Evolutionary conservation across 129 eudicot species (phyloP), one percentile per base, ranked within the genome.

Genomic region (Tagetes patula): DNA sequence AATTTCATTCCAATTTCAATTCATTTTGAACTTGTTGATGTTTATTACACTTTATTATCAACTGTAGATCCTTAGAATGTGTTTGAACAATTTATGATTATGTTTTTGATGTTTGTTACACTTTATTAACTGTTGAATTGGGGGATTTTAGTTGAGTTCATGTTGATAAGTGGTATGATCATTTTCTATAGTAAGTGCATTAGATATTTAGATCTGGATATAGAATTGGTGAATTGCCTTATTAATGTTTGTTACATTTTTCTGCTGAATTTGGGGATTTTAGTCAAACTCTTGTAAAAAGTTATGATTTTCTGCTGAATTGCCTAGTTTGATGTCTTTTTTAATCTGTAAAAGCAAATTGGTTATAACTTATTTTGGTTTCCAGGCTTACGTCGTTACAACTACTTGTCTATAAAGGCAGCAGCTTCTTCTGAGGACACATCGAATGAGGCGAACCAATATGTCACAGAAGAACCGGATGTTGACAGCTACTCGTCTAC

Each of bases 401-500:
- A 33, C 33, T 75, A 42, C 37, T 37, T 75, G 2, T 56, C 80
- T 12, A 40, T 79, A 20, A 87, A 71, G 69, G 79, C 87, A 36
- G 58, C 73, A 58, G 41, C 75, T 37, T 81, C 85, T 47, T 12
- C 80, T 4, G 81, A 55, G 45, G 85, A 70, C 73, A 70, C 79
- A 32, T 75, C 91, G 47, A 71, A 27, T 56, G 85, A 68, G 50
- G 65, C 77, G 45, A 79, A 65, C 48, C 80, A 76, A 32, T 79
- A 71, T 76, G 75, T 72, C 54, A 75, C 75, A 47, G 78, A 85
- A 33, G 84, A 82, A 39, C 58, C 80, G n/a, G 77, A 75, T 6
- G 77, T 53, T 9, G 66, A 71, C 42, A 55, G 45, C 68, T 64
- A 78, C 82, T 61, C 84, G 3, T 72, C 86, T 33, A 78, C 67